Base-by-base conservation (phyloP, 2,329 filamentous ascomycete genomes). In the Ophiostoma sp. region DNA sequence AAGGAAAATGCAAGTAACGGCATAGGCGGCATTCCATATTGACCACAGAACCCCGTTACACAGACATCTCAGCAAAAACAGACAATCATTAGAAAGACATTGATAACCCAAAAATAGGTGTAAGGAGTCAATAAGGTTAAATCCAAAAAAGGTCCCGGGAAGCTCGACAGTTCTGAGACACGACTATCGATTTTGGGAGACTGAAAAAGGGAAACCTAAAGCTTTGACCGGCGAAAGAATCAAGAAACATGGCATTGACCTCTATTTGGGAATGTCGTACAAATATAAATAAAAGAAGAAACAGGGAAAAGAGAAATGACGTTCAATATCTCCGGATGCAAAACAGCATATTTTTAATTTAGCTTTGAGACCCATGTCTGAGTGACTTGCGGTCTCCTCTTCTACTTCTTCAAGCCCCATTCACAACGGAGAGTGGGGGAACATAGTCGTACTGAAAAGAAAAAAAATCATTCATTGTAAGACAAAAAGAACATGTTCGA, bases 271-370 rank as follows among this genome's bases (percentile, higher is more conserved):
- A 42, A 63, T 39, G 33, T 63, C 19, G 59, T 22, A 39, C 59
- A 63, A 42, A 25, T 25, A 63, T 12, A 39, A 63, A 15, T 8
- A 22, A 63, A 36, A 25, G 31, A 39, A 31, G 9, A 55, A 8
- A 55, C 39, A 22, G 15, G 5, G 8, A 12, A 31, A 25, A 39
- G 31, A 63, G 33, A 63, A 25, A 22, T 19, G 59, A 39, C 33
- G 33, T 25, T 39, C 59, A 63, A 63, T 63, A 39, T 39, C 59
- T 63, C 59, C 59, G 55, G 55, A 59, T n/a, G 55, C 55, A 59
- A 59, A n/a, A 59, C 55, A 59, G 7, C 55, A 52, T 3, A 15
- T 22, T 33, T 59, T 59, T 31, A 33, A 19, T 33, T 36, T 59
- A 19, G 55, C 8, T 59, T 33, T 59, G 55, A 33, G 55, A 33